These are phyloP conservation scores for Pseudopithomyces maydicus DNA, from an alignment of 2,329 filamentous ascomycete species.

Conservation along the genomic window DNA sequence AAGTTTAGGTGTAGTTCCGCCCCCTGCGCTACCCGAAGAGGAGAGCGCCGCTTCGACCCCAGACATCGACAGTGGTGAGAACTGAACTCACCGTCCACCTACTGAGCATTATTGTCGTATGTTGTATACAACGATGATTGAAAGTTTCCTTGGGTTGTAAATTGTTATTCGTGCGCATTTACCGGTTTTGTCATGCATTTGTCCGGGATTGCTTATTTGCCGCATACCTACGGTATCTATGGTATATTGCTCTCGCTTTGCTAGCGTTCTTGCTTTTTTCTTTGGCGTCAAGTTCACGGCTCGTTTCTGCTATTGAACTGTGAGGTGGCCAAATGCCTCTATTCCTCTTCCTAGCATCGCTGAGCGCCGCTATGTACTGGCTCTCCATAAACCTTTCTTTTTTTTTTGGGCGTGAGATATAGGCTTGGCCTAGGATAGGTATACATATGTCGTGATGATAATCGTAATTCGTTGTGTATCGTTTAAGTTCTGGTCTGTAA, in stretches of 20 bases:
- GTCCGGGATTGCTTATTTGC: neutral
- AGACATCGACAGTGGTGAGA: constrained; percentile 20
- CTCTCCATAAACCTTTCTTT: neutral
- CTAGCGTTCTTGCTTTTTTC: constrained; percentile 3
- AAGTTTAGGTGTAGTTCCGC: constrained; percentile 33
- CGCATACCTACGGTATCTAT: neutral
- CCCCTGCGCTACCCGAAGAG: constrained; percentile 30
- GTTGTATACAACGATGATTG: neutral
- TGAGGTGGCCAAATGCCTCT: neutral
- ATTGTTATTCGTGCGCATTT: constrained; percentile 4
- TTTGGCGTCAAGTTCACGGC: neutral
- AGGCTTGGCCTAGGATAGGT: neutral
- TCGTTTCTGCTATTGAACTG: neutral
- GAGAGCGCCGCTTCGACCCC: constrained; percentile 30
- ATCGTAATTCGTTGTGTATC: neutral
- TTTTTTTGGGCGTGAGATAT: neutral
- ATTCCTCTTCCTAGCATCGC: neutral
- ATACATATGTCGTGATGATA: neutral
- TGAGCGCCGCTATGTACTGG: neutral
- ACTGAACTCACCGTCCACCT: neutral
- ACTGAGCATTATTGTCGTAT: neutral
- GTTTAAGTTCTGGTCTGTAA: neutral
- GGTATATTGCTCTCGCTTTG: neutral
- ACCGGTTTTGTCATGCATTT: neutral
- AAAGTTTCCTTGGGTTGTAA: constrained; percentile 1